Percentiles rank a stretch among this genome's conserved stretches.
Evolutionary conservation across 495 filamentous ascomycete genomes (phyloP).

Genomic region (Neurospora sp.): DNA sequence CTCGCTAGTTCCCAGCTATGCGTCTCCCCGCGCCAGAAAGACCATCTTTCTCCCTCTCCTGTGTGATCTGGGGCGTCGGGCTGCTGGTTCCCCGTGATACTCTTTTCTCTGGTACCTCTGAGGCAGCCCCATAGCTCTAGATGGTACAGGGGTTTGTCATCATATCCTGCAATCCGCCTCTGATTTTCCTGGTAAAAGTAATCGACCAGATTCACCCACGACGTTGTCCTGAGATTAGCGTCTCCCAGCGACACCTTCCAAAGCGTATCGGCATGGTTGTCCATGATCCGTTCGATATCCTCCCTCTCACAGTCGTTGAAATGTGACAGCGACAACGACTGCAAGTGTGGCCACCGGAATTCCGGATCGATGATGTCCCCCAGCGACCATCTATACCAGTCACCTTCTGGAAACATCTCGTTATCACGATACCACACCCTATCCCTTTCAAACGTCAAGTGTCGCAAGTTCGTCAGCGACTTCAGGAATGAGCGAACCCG

Average conservation of each 20-base stretch:
- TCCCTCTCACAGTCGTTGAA: neutral
- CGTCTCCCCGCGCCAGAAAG: neutral
- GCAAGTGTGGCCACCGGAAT: neutral
- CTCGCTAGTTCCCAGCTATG: neutral
- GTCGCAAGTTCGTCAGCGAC: neutral
- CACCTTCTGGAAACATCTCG: neutral
- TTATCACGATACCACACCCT: neutral
- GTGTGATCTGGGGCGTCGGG: neutral
- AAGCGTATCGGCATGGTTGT: neutral
- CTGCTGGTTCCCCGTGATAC: neutral
- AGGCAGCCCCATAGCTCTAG: neutral
- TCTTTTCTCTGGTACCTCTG: neutral
- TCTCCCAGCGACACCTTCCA: neutral
- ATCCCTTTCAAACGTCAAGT: neutral
- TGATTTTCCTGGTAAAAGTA: neutral
- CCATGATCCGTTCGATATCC: neutral
- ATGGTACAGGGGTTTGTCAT: neutral
- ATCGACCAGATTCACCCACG: neutral
- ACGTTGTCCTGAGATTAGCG: neutral
- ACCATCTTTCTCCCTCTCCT: neutral
- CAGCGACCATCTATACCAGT: neutral
- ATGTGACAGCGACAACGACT: neutral
- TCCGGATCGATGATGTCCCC: neutral
- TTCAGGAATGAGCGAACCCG: neutral
- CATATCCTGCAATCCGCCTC: neutral